A percentile compares a stretch with the other conserved stretches of the same genome.
Conservation (phyloP, 805 yeast genomes). For the Saccharomycopsis fodiens region DNA sequence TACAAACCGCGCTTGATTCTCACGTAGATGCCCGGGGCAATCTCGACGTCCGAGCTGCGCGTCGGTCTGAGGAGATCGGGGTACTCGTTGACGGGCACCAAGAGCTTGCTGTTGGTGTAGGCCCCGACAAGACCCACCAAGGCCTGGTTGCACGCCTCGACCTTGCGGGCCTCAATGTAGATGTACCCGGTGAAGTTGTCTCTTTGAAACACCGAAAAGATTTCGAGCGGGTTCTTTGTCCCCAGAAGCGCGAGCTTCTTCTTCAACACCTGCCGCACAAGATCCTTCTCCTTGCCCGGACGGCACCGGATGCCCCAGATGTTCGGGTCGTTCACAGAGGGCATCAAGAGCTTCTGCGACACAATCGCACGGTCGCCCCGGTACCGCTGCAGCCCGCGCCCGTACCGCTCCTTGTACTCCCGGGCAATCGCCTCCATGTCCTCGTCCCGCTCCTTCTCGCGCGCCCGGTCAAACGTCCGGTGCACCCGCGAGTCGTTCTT, state of each 20-base stretch:
- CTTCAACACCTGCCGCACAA: constrained; percentile 76
- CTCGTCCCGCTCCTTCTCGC: constrained; percentile 82
- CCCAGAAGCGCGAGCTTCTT: constrained; percentile 74
- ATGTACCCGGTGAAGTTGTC: constrained; percentile 88
- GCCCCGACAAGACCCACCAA: constrained; percentile 67
- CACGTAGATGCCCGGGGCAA: constrained; percentile 89
- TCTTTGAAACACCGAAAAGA: constrained; percentile 86
- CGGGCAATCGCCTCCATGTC: constrained; percentile 94
- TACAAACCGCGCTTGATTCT: constrained; percentile 87
- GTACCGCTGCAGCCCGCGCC: constrained; percentile 74
- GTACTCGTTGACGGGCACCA: constrained; percentile 93
- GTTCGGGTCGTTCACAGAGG: constrained; percentile 93
- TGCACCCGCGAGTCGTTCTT: constrained; percentile 70
- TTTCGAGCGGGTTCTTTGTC: constrained; percentile 72
- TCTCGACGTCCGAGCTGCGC: constrained; percentile 77
- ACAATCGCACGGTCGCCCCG: constrained; percentile 78
- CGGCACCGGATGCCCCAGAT: constrained; percentile 94
- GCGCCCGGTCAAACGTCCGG: constrained; percentile 81
- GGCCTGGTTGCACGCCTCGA: constrained; percentile 86
- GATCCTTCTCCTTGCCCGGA: constrained; percentile 86
- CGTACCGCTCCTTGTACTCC: constrained; percentile 85
- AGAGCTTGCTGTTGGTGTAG: constrained; percentile 48
- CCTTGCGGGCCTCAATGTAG: constrained; percentile 88
- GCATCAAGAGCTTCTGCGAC: constrained; percentile 87
- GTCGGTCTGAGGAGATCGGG: constrained; percentile 88